phyloP scores from a whole-genome alignment of 495 filamentous ascomycete species.

The Tirmania nivea region DNA sequence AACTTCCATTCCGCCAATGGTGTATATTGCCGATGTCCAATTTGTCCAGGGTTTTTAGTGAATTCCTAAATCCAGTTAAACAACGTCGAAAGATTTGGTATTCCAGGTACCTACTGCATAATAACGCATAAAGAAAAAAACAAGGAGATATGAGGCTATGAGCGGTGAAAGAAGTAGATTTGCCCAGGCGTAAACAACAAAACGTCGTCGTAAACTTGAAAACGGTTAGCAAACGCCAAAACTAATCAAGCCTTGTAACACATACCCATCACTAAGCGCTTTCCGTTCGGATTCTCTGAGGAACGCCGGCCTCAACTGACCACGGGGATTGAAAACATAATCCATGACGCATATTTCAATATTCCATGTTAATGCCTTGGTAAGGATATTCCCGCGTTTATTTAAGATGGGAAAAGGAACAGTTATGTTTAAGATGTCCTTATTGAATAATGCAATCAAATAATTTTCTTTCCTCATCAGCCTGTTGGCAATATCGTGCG shows the following conservation, averaged over 20 bases:
- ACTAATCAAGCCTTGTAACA: background rate
- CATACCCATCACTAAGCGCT: slow-evolving; percentile 43
- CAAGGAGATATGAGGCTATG: slow-evolving; percentile 55
- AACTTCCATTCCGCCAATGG: slow-evolving; percentile 95
- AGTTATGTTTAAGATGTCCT: slow-evolving; percentile 73
- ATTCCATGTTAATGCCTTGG: slow-evolving; percentile 62
- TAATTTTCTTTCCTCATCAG: slow-evolving; percentile 96
- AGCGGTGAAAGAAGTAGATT: slow-evolving; percentile 72
- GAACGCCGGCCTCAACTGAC: slow-evolving; percentile 63
- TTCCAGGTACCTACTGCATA: slow-evolving; percentile 42
- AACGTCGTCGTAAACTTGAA: slow-evolving; percentile 41
- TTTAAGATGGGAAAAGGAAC: slow-evolving; percentile 66
- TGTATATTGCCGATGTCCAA: slow-evolving; percentile 70
- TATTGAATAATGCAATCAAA: slow-evolving; percentile 87
- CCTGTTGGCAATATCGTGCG: slow-evolving; percentile 89
- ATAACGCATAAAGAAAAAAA: slow-evolving; percentile 78
- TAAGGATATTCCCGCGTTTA: slow-evolving; percentile 29
- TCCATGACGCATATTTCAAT: slow-evolving; percentile 75
- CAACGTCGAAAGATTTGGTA: background rate
- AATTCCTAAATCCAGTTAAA: slow-evolving; percentile 39
- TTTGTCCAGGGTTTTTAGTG: slow-evolving; percentile 69
- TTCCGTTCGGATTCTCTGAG: slow-evolving; percentile 61
- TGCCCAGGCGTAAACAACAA: slow-evolving; percentile 62
- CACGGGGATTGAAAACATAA: slow-evolving; percentile 73
- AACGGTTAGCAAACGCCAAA: slow-evolving; percentile 2